Percentiles rank a stretch among this genome's conserved stretches.
These are phyloP conservation scores for Oryza rufipogon DNA, from an alignment of 176 grass and related monocot genomes.

Conservation along the genomic window DNA sequence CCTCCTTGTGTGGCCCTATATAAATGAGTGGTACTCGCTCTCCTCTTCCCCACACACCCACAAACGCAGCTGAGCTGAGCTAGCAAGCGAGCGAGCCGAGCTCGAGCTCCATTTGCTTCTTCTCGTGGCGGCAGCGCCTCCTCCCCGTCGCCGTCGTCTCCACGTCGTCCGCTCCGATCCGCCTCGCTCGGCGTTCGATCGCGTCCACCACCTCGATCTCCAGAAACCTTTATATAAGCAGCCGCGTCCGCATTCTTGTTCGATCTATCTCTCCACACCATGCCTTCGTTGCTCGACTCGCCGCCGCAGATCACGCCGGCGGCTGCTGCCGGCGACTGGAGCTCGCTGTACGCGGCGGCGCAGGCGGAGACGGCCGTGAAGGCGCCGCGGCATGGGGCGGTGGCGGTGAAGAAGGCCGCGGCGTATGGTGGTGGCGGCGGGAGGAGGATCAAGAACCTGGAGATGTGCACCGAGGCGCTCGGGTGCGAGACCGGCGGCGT, in stretches of 20 bases:
- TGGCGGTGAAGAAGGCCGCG: slow-evolving; percentile 20
- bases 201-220: neutral
- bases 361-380: slow-evolving; percentile 17
- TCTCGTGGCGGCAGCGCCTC: slow-evolving; percentile 16
- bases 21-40: slow-evolving; percentile 20
- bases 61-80: neutral
- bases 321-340: slow-evolving; percentile 9
- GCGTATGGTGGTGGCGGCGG: slow-evolving; percentile 45
- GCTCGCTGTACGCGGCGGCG: slow-evolving; percentile 10
- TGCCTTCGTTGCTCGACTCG: slow-evolving; percentile 43
- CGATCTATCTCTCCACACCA: neutral
- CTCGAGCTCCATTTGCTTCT: neutral
- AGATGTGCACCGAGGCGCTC: slow-evolving; percentile 74
- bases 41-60: slow-evolving; percentile 18
- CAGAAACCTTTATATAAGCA: slow-evolving; percentile 31
- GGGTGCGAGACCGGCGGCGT: slow-evolving; percentile 77
- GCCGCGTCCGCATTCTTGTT: neutral
- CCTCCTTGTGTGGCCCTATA: slow-evolving; percentile 33
- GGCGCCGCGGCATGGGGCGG: neutral
- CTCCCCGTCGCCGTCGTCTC: slow-evolving; percentile 7
- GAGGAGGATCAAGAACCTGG: slow-evolving; percentile 53
- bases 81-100: neutral
- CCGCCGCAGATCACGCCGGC: slow-evolving; percentile 5
- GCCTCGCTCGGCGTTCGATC: neutral
- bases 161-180: neutral